Base-by-base conservation (phyloP, 352 stramenopile species). In the Globisporangium rhizosaccharum region DNA sequence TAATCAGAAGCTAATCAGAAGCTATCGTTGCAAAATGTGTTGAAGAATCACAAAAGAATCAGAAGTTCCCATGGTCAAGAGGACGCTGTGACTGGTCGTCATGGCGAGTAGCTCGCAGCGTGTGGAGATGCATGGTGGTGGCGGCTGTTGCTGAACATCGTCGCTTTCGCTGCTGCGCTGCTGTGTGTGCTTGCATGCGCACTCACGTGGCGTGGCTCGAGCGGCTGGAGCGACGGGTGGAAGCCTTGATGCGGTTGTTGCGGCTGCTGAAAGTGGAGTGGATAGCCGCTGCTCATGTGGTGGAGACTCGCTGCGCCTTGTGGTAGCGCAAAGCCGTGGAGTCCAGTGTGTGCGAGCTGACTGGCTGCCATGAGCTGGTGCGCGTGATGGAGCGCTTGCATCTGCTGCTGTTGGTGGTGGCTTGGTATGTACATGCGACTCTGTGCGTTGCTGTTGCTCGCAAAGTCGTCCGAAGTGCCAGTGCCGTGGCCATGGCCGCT, bases 81-180 rank as follows among this genome's bases (percentile, higher is more conserved):
- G 18, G 17, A 7, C 14, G 41, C 20, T 70, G 61, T 50, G 71
- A 64, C 54, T 61, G 62, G 50, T 73, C 67, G 39, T 67, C 59
- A n/a, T 58, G 64, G 63, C 67, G 64, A 46, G 17, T 11, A 46
- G 41, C 41, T 46, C 15, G 41, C 15, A 46, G 41, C 41, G 41
- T 46, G 41, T 15, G 41, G 41, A 12, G 6, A 15, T 46, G 41
- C 14, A 18, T 61, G 62, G n/a, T 76, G 71, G 18, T 69, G 59
- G 36, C 14, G 68, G 58, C 44, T 70, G 68, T 11, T 51, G n/a
- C 36, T 80, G 69, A 17, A 61, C 64, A 15, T 50, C 51, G 20
- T 37, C 65, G 61, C 11, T 56, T 25, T 15, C 59, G 57, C 23
- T 53, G 57, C 28, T 28, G 54, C 54, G 42, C 39, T 51, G 45